Evolutionary conservation across 768 basidiomycete genomes (phyloP), one percentile per base, ranked within the genome.

Genomic region (Coprinopsis marcescibilis): DNA sequence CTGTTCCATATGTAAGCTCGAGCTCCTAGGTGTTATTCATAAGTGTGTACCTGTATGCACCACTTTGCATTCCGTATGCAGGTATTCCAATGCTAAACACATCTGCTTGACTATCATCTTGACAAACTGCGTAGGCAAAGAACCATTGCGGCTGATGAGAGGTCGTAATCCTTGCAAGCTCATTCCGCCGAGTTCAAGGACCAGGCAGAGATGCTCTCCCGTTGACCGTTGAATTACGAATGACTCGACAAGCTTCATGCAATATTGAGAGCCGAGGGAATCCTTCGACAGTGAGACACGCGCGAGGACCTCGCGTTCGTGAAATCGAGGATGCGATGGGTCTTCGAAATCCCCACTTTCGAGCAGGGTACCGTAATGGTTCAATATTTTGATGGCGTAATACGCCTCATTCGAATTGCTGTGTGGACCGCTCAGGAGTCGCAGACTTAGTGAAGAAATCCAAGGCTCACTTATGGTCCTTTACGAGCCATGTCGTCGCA

Each of bases 171-270:
- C 81, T 2, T 83, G 73, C 7, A 89, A 61, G 60, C 85, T 88
- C 62, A 86, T 81, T 36, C 85, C 84, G n/a, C 89, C 73, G 4
- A 85, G 81, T 61, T 91, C 86, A 56, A 84, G 81, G 14, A 87
- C 81, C 76, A 91, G 84, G 71, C 88, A 90, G 49, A 87, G 80
- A 63, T 91, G 87, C 15, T 67, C 73, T 19, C 87, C 89, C 63
- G 86, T 85, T 5, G 83, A 84, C 2, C 88, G 86, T 43, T 78
- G 74, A 63, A 86, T 81, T 30, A 73, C 70, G 64, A 90, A 91
- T 56, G 86, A 77, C 62, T 90, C 87, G 37, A 89, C 77, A 53
- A 90, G 78, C 23, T 78, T 79, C 60, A 83, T 80, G 55, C 87
- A 80, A 52, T 40, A 24, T 23, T 40, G 21, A 5, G 38, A 5